Base-by-base conservation (phyloP, 495 filamentous ascomycete species). In the Platismatia glauca region DNA sequence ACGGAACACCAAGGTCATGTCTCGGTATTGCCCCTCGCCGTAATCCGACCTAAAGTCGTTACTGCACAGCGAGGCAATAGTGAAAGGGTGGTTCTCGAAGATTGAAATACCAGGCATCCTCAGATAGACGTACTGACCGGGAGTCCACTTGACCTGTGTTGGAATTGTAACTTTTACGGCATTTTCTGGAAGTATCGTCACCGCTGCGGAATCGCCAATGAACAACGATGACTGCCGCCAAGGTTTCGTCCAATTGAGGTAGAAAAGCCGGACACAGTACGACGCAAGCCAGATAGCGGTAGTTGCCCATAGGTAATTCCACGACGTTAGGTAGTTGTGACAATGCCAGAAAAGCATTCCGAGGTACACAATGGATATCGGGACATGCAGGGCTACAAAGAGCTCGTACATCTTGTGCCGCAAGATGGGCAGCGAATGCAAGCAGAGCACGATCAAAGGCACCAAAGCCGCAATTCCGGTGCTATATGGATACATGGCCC, bases 341-440 rank as follows among this genome's bases (percentile, higher is more conserved):
- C 88, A 94, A 73, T 97, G 93, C 93, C 93, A 97, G 74, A 97
- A 95, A 20, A 97, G 81, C 76, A 96, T 81, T 13, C 79, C 91
- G 38, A 97, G 72, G 69, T 90, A 95, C 41, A 89, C 79, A 57
- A 91, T 81, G 3, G 91, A 86, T 15, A 90, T 84, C 0, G 92
- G 89, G 1, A 91, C 85, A 69, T 97, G 93, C 20, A 93, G 72
- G 37, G 84, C 73, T 20, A 93, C 82, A 69, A 97, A 97, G 3
- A 90, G 71, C 71, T 97, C 93, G 71, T 97, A 97, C 73, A 82
- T 78, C 74, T 75, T 73, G 34, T 75, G 70, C 34, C 86, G 80
- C 2, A 87, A 55, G 48, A 90, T 78, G 7, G 89, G 87, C 3
- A 96, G 79, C 7, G 92, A 96, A 60, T 87, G 90, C 50, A 95